phyloP scores from a whole-genome alignment of 306 rosid genomes.

The Pachyrhizus erosus region DNA sequence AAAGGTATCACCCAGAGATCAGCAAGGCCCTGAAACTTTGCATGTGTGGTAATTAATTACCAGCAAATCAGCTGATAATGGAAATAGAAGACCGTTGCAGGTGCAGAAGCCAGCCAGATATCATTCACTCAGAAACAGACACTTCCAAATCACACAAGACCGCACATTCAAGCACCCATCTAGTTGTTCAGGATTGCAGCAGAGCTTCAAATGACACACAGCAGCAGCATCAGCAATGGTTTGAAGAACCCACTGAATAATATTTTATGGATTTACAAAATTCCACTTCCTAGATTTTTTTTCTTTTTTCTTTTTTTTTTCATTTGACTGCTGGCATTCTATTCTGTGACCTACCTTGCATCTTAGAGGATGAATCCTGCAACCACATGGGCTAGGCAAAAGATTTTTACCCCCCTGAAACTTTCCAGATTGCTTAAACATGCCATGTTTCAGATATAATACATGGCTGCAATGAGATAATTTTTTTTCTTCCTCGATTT shows the following conservation, averaged over 20 bases:
- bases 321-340: neutral
- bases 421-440: neutral
- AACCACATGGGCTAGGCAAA: neutral
- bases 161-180: neutral
- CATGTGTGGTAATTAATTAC: neutral
- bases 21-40: neutral
- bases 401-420: neutral
- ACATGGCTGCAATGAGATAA: neutral
- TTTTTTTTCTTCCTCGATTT: neutral
- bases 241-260: constrained; percentile 19
- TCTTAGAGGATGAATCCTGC: neutral
- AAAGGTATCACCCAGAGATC: neutral
- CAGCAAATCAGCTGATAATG: neutral
- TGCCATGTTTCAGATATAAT: constrained; percentile 17
- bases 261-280: constrained; percentile 15
- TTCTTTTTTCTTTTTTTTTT: neutral
- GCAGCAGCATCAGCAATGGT: constrained; percentile 4
- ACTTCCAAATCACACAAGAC: neutral
- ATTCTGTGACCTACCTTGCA: neutral
- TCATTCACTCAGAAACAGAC: neutral
- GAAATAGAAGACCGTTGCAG: neutral
- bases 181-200: constrained; percentile 1
- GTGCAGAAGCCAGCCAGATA: neutral
- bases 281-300: neutral
- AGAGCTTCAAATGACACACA: neutral